Base-by-base conservation (phyloP, 495 filamentous ascomycete genomes). In the Xylaria telfairii region DNA sequence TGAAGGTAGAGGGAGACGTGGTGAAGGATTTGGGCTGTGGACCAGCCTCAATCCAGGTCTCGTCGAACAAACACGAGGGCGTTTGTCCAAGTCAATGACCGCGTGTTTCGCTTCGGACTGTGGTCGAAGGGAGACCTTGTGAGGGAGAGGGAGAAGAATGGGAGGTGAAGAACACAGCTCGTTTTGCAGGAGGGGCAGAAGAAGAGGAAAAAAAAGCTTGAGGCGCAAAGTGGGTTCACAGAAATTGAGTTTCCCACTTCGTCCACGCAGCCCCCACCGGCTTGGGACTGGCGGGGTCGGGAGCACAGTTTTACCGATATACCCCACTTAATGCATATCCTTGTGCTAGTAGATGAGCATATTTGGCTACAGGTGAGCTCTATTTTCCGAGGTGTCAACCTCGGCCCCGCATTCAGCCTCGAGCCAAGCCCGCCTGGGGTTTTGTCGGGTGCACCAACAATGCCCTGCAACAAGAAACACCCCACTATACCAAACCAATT, bases 1-100 rank as follows among this genome's bases (percentile, higher is more conserved):
- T 75, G 78, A 78, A 84, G 76, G 77, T 77, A 71, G 73, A 57
- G 70, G 83, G 80, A 79, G 84, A 80, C 82, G 83, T 87, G 75
- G 77, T 80, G 86, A 78, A 74, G 73, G 63, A 71, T 73, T 72
- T 71, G 15, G 76, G 77, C 76, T 75, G 72, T 59, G 44, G 28
- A 70, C 69, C 75, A 76, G 74, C 73, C 74, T 71, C 60, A 71
- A 75, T 71, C 60, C 70, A 75, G 72, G 72, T 73, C 59, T 69
- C 67, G 44, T 70, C n/a, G 63, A 60, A 68, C 71, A 71, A 77
- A 72, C 73, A 71, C 21, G 12, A 39, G 44, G 47, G 66, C 71
- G 67, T 75, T 41, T 72, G 71, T 73, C 71, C 67, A 61, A 72
- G 46, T 68, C 46, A 70, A 68, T 49, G 57, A 64, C 59, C 65